Base-by-base conservation (phyloP, 495 filamentous ascomycete genomes). In the Alectoria sarmentosa region DNA sequence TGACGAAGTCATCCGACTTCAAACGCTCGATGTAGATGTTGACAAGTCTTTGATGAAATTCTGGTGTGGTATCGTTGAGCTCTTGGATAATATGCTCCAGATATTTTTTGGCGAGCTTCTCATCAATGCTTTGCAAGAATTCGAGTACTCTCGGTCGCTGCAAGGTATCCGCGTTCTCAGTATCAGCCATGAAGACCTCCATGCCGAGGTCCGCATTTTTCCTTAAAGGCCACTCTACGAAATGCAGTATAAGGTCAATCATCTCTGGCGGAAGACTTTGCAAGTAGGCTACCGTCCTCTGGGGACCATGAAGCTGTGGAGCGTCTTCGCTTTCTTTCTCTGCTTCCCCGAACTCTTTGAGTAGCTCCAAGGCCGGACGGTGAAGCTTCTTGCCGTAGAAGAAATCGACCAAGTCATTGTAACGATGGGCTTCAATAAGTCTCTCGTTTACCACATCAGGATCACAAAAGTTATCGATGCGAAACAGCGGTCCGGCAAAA, bases 381-480 rank as follows among this genome's bases (percentile, higher is more conserved):
- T 99, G 94, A 17, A 97, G 82, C 72, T 88, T 92, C 78, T 98
- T 98, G 61, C 94, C 93, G 68, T 94, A 90, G 65, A 96, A 86
- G 73, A 99, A 99, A 70, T 99, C 92, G 37, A 99, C 93, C 1
- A 99, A 78, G 72, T 98, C 94, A 62, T 88, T 91, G 73, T 96
- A 96, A 56, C 92, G 89, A 49, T 89, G 88, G 60, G 86, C 89
- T 72, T 96, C 91, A 64, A 95, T 86, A 13, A 99, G 80, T 66
- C 90, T 87, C 74, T 97, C 89, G 73, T 95, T 93, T 34, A 99
- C 92, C 1, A 99, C 94, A 36, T 90, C 88, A 0, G 94, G 93
- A 67, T 98, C 93, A 69, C 94, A 97, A 74, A 96, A 97, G 73
- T 99, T 99, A 72, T 91, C 87, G 58, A 98, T 91, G 19, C 95